phyloP scores from a whole-genome alignment of 2,329 filamentous ascomycete genomes.

The Sclerotiophoma versabilis region DNA sequence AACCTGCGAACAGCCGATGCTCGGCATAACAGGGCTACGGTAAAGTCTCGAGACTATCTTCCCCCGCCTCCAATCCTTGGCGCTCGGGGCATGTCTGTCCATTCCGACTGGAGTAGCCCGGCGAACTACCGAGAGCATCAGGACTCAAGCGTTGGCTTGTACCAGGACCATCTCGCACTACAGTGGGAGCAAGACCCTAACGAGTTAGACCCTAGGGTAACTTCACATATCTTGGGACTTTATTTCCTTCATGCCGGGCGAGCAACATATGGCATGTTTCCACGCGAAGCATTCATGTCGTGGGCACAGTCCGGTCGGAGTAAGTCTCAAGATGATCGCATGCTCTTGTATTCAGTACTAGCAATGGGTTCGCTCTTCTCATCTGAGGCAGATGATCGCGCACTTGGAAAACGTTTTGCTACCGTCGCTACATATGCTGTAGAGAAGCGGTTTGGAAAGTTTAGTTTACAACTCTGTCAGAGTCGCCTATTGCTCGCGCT shows the following conservation, averaged over 20 bases:
- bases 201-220: conserved; percentile 57
- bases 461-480: conserved; percentile 71
- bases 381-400: conserved; percentile 53
- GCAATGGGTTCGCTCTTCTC: conserved; percentile 65
- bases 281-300: conserved; percentile 59
- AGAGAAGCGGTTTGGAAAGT: conserved; percentile 58
- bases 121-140: conserved; percentile 38
- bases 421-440: conserved; percentile 66
- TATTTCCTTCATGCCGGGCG: conserved; percentile 66
- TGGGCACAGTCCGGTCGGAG: conserved; percentile 61
- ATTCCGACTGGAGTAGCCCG: conserved; percentile 45
- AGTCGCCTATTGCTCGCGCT: conserved; percentile 70
- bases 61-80: conserved; percentile 29
- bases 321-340: conserved; percentile 63
- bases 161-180: conserved; percentile 43
- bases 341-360: conserved; percentile 67
- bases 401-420: conserved; percentile 58
- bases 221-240: conserved; percentile 60
- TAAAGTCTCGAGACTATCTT: conserved; percentile 37
- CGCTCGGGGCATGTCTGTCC: conserved; percentile 42
- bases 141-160: conserved; percentile 38
- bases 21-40: conserved; percentile 38
- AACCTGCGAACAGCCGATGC: conserved; percentile 35
- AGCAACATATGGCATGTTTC: conserved; percentile 64
- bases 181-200: conserved; percentile 64